Evolutionary conservation across 768 basidiomycete genomes (phyloP).

Genomic region (Kwoniella europaea): DNA sequence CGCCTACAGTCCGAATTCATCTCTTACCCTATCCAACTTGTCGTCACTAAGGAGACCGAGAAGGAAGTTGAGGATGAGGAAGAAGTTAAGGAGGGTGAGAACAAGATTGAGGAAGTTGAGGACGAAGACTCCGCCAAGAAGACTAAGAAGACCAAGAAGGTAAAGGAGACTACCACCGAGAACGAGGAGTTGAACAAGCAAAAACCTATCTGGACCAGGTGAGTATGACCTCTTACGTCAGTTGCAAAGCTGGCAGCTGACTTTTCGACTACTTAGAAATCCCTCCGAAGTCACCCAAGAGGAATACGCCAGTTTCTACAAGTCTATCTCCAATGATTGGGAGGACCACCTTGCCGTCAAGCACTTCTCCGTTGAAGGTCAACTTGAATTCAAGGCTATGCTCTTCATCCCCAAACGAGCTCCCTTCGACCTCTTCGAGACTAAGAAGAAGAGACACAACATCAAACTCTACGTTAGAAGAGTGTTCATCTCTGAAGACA

Average conservation of each 20-base stretch:
- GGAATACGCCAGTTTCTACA: conserved; percentile 97
- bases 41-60: conserved; percentile 98
- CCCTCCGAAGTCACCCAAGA: conserved; percentile 89
- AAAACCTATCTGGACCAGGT: conserved; percentile 93
- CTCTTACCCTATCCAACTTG: conserved; percentile 98
- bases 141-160: conserved; percentile 90
- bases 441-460: conserved; percentile 99
- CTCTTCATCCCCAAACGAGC: conserved; percentile 97
- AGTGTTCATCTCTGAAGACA: conserved; percentile 99
- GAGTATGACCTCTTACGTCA: conserved; percentile 4
- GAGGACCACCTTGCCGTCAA: conserved; percentile 99
- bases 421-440: conserved; percentile 99
- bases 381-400: conserved; percentile 99
- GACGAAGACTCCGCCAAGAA: conserved; percentile 71
- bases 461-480: conserved; percentile 99
- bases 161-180: conserved; percentile 83
- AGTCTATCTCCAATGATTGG: conserved; percentile 99
- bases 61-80: conserved; percentile 71
- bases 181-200: conserved; percentile 99
- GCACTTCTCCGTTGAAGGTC: conserved; percentile 99
- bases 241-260: not conserved
- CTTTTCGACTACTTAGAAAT: conserved; percentile 66
- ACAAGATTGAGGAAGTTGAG: conserved; percentile 69
- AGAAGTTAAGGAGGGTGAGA: conserved; percentile 81
- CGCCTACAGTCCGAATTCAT: conserved; percentile 83